These are phyloP conservation scores for Annulohypoxylon bovei DNA, from an alignment of 495 filamentous ascomycete species.

Conservation along the genomic window DNA sequence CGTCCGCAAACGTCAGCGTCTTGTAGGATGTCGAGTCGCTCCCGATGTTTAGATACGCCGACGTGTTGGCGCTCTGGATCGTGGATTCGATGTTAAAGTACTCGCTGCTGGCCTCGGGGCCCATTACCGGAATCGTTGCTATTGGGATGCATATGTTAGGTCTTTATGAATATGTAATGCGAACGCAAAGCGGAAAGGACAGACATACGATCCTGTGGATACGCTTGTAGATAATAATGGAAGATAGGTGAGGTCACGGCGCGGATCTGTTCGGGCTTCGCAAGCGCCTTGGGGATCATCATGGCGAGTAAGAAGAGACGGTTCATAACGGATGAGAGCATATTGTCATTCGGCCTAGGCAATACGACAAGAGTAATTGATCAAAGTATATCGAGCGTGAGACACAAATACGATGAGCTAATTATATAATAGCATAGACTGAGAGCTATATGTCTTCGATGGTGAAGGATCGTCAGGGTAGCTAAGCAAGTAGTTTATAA, in stretches of 20 bases:
- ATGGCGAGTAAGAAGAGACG: conserved; percentile 22
- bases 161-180: too few relatives aligned
- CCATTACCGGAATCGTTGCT: conserved; percentile 56
- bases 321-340: conserved; percentile 23
- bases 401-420: not conserved
- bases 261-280: conserved; percentile 57
- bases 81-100: conserved; percentile 58
- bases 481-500: conserved; percentile 10
- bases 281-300: conserved; percentile 20
- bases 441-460: not conserved
- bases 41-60: conserved; percentile 58
- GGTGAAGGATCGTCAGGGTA: conserved; percentile 23
- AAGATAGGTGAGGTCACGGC: conserved; percentile 55
- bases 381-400: not conserved
- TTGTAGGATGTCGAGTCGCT: conserved; percentile 57
- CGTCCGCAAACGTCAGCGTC: conserved; percentile 54
- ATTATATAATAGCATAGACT: not conserved
- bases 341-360: conserved; percentile 1
- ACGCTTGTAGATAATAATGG: conserved; percentile 57
- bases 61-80: conserved; percentile 59
- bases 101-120: conserved; percentile 55
- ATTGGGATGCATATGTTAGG: too few relatives aligned
- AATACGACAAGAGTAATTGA: not conserved
- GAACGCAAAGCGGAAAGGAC: not conserved
- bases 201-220: conserved; percentile 48